A percentile compares a stretch with the other conserved stretches of the same genome.
Evolutionary conservation across 169 alveolate genomes (phyloP).

Genomic region (Plasmodium inui): DNA sequence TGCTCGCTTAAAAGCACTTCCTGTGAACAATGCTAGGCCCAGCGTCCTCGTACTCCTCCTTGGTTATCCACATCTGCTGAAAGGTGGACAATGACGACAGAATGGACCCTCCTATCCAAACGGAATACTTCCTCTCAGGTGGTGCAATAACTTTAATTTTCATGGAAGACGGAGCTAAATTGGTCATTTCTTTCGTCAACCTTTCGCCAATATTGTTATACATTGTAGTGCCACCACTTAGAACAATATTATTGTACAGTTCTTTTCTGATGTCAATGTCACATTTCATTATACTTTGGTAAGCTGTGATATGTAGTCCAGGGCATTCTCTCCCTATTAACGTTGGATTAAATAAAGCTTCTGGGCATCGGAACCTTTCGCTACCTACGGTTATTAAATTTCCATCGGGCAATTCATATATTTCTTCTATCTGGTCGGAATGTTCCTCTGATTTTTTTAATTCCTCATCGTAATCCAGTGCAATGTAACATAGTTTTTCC

Average conservation of each 20-base stretch:
- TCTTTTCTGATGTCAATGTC: conserved; percentile 97
- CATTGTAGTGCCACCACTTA: conserved; percentile 99
- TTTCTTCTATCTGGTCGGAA: conserved; percentile 93
- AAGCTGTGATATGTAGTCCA: conserved; percentile 96
- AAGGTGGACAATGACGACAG: conserved; percentile 96
- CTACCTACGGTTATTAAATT: conserved; percentile 94
- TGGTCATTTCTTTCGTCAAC: conserved; percentile 96
- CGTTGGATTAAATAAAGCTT: conserved; percentile 96
- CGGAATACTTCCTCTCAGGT: conserved; percentile 98
- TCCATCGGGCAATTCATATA: conserved; percentile 99
- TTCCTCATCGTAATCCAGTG: conserved; percentile 96
- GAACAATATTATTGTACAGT: conserved; percentile 95
- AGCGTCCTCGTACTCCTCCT: conserved; percentile 97
- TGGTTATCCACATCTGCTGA: conserved; percentile 98
- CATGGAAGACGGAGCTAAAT: conserved; percentile 97
- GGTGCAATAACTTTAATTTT: conserved; percentile 99
- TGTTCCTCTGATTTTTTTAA: conserved; percentile 90
- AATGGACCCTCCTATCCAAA: conserved; percentile 99
- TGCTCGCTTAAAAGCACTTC: conserved; percentile 92
- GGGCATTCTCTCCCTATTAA: conserved; percentile 95
- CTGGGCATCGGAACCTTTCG: conserved; percentile 98
- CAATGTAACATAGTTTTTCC: conserved; percentile 97
- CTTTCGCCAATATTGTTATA: conserved; percentile 97
- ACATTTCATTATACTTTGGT: conserved; percentile 96
- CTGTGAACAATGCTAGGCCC: conserved; percentile 99